Evolutionary conservation across 768 basidiomycete species (phyloP), one percentile per base, ranked within the genome.

Genomic region (Xerocomus brunneocitrinus): DNA sequence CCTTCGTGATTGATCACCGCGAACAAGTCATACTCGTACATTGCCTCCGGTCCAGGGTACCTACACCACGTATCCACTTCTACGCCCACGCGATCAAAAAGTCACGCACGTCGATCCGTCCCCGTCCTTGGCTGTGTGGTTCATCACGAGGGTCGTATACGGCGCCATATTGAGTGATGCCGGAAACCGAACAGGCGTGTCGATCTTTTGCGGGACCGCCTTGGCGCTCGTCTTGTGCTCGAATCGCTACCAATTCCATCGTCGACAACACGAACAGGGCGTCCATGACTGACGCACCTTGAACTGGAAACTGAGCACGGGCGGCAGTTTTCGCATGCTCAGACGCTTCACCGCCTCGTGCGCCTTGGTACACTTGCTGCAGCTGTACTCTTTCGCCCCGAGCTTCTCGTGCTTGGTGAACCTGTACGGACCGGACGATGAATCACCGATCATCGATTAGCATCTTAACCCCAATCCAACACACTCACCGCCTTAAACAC

Each of bases 1-100:
- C 95, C 95, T 68, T 97, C 92, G 67, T 98, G 94, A 60, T 90
- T 93, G 54, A 98, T 87, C 36, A 97, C 92, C 25, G 90, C 87
- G 62, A 94, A 92, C 3, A 98, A 80, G 64, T 95, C 91, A 65
- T 95, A 98, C 45, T 89, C 84, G 67, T 89, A 95, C 75, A 91
- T 76, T 12, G 79, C 75, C 27, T 83, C 78, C 0, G 89, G 82
- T 6, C 82, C 83, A 3, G 76, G 73, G 53, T 75, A 70, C 39
- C 77, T 81, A 56, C 27, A 39, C 25, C 6, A 39, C 6, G 14
- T 14, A 13, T 38, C 12, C 19, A 10, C 19, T 22, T 40, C 19
- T 10, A 12, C 9, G 39, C 22, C 0, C 4, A 40, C 22, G 22
- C 9, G 10, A 40, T 40, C 39, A 40, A 19, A 45, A 1, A 44